Evolutionary conservation across 2,329 filamentous ascomycete species (phyloP).

Genomic region (Aspergillus oerlinghausenensis): DNA sequence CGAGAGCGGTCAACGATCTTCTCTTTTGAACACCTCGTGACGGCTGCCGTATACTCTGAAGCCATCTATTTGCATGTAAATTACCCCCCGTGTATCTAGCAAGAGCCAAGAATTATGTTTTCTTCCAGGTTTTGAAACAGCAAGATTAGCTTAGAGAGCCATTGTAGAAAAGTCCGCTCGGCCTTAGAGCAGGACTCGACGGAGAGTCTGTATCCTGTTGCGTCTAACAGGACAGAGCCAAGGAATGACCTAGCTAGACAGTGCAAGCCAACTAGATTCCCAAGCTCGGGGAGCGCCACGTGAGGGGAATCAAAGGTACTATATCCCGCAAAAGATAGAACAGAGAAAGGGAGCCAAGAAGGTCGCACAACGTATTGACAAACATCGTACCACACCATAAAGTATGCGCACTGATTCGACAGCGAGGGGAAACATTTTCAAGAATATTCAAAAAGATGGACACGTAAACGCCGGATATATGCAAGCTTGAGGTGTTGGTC

Average conservation of each 20-base stretch:
- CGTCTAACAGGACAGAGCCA: neutral
- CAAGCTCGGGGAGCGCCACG: neutral
- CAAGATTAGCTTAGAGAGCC: neutral
- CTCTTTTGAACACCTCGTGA: neutral
- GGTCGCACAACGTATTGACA: neutral
- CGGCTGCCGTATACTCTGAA: neutral
- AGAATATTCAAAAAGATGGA: neutral
- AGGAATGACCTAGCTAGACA: neutral
- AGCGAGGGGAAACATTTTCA: neutral
- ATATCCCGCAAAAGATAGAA: slow-evolving; percentile 10
- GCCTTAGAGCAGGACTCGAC: neutral
- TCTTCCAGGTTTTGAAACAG: neutral
- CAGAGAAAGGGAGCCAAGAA: slow-evolving; percentile 2
- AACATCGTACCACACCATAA: neutral
- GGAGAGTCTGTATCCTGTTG: neutral
- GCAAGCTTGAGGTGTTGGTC: slow-evolving; percentile 5
- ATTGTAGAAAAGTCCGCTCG: neutral
- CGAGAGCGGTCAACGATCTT: neutral
- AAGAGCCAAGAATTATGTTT: neutral
- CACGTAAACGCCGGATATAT: slow-evolving; percentile 17
- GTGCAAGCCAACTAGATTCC: neutral
- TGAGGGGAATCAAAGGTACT: slow-evolving; percentile 1
- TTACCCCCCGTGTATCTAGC: neutral
- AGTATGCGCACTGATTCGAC: neutral
- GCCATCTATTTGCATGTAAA: neutral